Evolutionary conservation across 2,329 filamentous ascomycete genomes (phyloP).

Genomic region (Cladosporium colombiae): DNA sequence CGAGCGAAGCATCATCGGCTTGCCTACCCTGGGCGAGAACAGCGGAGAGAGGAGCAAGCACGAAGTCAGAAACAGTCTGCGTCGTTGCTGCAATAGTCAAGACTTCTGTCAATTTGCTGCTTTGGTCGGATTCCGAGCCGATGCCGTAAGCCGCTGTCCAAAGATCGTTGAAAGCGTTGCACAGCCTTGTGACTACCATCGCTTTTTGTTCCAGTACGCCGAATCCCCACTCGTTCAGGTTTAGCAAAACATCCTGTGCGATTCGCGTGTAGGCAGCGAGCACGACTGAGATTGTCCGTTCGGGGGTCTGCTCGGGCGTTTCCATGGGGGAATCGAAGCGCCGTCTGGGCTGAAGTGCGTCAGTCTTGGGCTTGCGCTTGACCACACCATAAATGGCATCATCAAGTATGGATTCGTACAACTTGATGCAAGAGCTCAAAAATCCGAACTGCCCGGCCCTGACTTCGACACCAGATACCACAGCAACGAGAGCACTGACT

Average conservation of each 20-base stretch:
- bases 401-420: constrained; percentile 75
- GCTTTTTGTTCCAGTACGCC: constrained; percentile 66
- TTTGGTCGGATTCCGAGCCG: constrained; percentile 58
- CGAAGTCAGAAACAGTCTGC: constrained; percentile 21
- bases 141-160: constrained; percentile 73
- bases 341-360: constrained; percentile 43
- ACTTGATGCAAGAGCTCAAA: constrained; percentile 68
- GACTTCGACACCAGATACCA: constrained; percentile 82
- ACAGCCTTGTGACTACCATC: constrained; percentile 67
- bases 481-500: constrained; percentile 72
- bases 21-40: constrained; percentile 11
- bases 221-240: constrained; percentile 83
- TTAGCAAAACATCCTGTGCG: constrained; percentile 81
- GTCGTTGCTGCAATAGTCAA: constrained; percentile 67
- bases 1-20: constrained; percentile 5
- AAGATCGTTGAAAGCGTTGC: constrained; percentile 70
- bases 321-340: constrained; percentile 49
- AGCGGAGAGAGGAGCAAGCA: constrained; percentile 4
- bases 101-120: constrained; percentile 57
- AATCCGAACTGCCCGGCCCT: constrained; percentile 75
- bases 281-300: constrained; percentile 73
- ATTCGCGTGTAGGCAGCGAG: constrained; percentile 72
- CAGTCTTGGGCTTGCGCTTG: constrained; percentile 61
- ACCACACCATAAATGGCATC: constrained; percentile 72
- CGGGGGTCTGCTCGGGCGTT: constrained; percentile 71